phyloP scores from a whole-genome alignment of 179 eudicot genomes.

The Sideroxylon spinosum region DNA sequence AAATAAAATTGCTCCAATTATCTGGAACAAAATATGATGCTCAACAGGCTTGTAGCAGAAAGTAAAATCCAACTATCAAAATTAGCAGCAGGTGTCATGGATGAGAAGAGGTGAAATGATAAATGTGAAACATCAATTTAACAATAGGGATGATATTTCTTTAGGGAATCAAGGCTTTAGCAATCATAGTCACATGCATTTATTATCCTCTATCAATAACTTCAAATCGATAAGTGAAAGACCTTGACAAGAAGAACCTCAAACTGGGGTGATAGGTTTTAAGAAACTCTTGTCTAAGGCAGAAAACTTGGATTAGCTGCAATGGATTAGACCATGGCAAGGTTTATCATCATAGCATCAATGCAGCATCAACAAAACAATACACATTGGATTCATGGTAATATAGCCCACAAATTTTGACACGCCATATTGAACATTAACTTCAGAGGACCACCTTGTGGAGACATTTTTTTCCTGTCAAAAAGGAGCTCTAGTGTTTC shows the following conservation, averaged over 20 bases:
- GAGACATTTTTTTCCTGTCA: no score
- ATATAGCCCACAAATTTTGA: no score
- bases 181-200: not conserved
- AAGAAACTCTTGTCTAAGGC: not conserved
- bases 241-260: conserved; percentile 8
- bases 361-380: not conserved
- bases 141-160: not conserved
- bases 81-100: not conserved
- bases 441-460: no score
- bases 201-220: not conserved
- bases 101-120: not conserved
- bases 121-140: not conserved
- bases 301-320: not conserved
- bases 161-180: not conserved
- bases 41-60: conserved; percentile 1
- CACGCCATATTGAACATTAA: no score
- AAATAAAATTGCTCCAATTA: not conserved
- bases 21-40: not conserved
- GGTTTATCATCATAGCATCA: not conserved
- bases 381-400: no score
- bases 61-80: not conserved
- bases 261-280: not conserved
- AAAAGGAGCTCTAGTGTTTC: no score
- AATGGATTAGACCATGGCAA: not conserved
- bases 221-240: not conserved